A percentile compares a stretch with the other conserved stretches of the same genome.
These are phyloP conservation scores for Nematocida major DNA, from an alignment of 371 early-diverging fungal genomes.

Conservation along the genomic window DNA sequence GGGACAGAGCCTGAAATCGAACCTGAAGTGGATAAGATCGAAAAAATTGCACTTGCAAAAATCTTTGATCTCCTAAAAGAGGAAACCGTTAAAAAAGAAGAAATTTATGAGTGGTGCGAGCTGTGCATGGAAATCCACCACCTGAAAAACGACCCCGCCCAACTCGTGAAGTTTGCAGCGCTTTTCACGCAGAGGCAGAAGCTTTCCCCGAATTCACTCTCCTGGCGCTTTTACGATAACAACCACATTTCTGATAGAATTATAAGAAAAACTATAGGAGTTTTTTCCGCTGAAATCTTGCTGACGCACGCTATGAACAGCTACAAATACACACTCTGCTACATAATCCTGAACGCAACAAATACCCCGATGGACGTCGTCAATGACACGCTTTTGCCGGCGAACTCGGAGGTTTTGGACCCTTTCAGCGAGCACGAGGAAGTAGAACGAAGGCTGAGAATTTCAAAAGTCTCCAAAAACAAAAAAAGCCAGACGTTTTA, in stretches of 20 bases:
- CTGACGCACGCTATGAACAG: not conserved
- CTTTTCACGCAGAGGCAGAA: too few species aligned
- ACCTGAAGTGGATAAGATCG: constrained; percentile 30
- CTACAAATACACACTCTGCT: constrained; percentile 42
- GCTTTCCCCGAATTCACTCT: too few species aligned
- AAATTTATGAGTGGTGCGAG: too few species aligned
- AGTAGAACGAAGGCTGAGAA: constrained; percentile 16
- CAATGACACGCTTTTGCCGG: constrained; percentile 30
- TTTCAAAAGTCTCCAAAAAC: constrained; percentile 11
- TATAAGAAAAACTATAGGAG: not conserved
- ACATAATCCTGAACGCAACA: constrained; percentile 21
- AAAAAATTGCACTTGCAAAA: constrained; percentile 9
- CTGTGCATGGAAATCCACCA: too few species aligned
- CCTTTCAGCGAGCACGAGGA: constrained; percentile 2
- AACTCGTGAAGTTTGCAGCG: too few species aligned
- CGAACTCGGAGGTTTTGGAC: not conserved
- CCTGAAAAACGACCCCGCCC: too few species aligned
- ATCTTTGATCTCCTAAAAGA: too few species aligned
- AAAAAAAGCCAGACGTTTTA: constrained; percentile 20
- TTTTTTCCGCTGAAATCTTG: not conserved
- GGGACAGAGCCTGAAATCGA: not conserved
- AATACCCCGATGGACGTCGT: constrained; percentile 26
- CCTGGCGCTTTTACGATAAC: too few species aligned
- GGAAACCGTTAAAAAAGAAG: too few species aligned
- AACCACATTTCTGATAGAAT: not conserved